Base-by-base conservation (phyloP, 1,284 basidiomycete species). In the Malassezia furfur region DNA sequence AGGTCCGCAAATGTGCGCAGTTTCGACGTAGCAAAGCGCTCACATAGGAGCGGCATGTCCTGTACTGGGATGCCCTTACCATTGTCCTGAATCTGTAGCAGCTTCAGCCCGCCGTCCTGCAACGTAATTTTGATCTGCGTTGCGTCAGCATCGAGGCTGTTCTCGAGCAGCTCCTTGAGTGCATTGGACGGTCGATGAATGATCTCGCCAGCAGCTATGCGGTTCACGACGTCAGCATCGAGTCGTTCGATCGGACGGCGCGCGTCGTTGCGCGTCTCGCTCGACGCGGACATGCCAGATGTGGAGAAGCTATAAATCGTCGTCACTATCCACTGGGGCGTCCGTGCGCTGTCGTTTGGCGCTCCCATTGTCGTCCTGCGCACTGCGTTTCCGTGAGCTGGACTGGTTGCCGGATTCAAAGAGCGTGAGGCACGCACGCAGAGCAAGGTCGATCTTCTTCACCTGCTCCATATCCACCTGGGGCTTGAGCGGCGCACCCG, bases 21-120 rank as follows among this genome's bases (percentile, higher is more conserved):
- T 73, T 98, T 98, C 3, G 90, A 94, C 0, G 94, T 99, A 10
- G 94, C 93, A 73, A 96, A 96, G 11, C 94, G 80, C 74, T 94
- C 87, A 47, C 93, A 93, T 1, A 99, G 81, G 15, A 98, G 85
- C 0, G 88, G 84, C 4, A 99, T 78, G 69, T 98, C 93, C 8
- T 76, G 72, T 75, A 81, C 52, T 78, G 50, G 60, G 65, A 99
- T 94, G 1, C 93, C 93, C 73, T 82, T 87, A 0, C 93, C 94
- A 68, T 98, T 96, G 74, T 99, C 94, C 67, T 91, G 87, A 50
- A 98, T 94, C 76, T 96, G 91, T 25, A 98, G 81, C 44, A 91
- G 78, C 75, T 94, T 98, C 78, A 98, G 78, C 0, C 94, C 94
- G 1, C 94, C 94, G 56, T 98, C 93, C 76, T 94, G 96, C 63